Evolutionary conservation across 169 alveolate species (phyloP).

Genomic region (Amoebophrya sp.): DNA sequence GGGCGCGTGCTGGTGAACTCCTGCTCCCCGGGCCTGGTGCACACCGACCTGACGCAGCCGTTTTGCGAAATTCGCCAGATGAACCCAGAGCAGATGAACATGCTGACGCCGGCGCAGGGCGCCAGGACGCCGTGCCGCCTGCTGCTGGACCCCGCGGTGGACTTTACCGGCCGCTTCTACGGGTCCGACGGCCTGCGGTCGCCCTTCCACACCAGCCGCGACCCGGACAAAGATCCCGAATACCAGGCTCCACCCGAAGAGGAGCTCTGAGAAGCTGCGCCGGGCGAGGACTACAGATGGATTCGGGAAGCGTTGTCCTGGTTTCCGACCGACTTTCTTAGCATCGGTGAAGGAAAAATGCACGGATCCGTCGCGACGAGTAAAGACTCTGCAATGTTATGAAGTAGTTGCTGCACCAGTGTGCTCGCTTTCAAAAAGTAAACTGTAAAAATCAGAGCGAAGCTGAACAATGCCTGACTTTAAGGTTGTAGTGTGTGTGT

Average conservation of each 20-base stretch:
- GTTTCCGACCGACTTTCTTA: too few relatives aligned
- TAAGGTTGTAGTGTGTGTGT: too few relatives aligned
- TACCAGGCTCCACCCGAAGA: neutral
- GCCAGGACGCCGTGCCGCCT: neutral
- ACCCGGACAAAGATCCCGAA: neutral
- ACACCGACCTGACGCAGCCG: slow-evolving; percentile 8
- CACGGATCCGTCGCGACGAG: too few relatives aligned
- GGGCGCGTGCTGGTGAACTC: neutral
- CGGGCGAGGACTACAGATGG: too few relatives aligned
- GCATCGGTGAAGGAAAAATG: too few relatives aligned
- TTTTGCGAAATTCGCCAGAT: neutral
- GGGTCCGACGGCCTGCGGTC: neutral
- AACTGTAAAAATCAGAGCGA: too few relatives aligned
- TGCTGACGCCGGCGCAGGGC: neutral
- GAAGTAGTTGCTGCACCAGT: too few relatives aligned
- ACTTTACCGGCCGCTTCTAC: neutral
- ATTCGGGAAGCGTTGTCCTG: too few relatives aligned
- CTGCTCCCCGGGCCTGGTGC: neutral
- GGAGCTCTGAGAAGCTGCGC: neutral
- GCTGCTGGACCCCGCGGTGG: neutral
- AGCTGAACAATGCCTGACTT: too few relatives aligned
- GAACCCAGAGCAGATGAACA: neutral
- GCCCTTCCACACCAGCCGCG: neutral
- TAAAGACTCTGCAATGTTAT: too few relatives aligned
- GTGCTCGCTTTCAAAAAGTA: too few relatives aligned